Percentiles rank a stretch among this genome's conserved stretches.
phyloP scores from a whole-genome alignment of 2,329 filamentous ascomycete genomes.

The Fusarium stilboides region DNA sequence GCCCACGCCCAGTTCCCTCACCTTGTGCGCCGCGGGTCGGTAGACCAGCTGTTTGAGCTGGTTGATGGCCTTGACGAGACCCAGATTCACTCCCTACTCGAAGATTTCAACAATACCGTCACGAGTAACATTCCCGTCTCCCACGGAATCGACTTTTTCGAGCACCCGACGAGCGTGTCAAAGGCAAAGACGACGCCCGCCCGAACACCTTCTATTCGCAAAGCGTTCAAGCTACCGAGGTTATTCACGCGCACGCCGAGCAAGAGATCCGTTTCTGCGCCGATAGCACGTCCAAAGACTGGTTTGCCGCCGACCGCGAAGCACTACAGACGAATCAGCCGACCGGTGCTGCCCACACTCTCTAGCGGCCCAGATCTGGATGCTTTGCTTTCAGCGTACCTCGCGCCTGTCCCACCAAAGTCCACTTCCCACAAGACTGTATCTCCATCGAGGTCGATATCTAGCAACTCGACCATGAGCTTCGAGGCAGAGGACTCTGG shows the following conservation, averaged over 20 bases:
- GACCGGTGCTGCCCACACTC: constrained; percentile 38
- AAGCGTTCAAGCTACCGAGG: constrained; percentile 37
- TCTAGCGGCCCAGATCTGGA: constrained; percentile 37
- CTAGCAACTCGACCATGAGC: constrained; percentile 41
- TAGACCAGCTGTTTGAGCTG: constrained; percentile 45
- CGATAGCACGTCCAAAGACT: constrained; percentile 37
- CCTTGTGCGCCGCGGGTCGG: constrained; percentile 34
- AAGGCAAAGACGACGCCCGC: constrained; percentile 33
- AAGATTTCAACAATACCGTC: constrained; percentile 45
- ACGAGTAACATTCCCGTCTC: constrained; percentile 44
- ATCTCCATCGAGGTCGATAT: constrained; percentile 42
- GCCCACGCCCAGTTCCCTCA: constrained; percentile 24
- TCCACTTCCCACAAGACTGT: constrained; percentile 24
- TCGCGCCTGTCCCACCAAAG: constrained; percentile 31
- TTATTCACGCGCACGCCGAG: constrained; percentile 41
- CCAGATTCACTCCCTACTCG: constrained; percentile 41
- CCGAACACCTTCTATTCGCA: constrained; percentile 37
- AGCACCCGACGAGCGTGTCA: constrained; percentile 16
- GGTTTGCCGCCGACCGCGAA: constrained; percentile 26
- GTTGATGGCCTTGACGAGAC: constrained; percentile 42
- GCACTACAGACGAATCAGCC: constrained; percentile 44
- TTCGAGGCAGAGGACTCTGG: constrained; percentile 38
- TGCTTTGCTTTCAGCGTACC: constrained; percentile 41
- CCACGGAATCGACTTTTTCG: constrained; percentile 41
- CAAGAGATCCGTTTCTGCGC: constrained; percentile 33